These are phyloP conservation scores for Globisporangium cylindrosporum DNA, from an alignment of 352 stramenopile genomes.

Conservation along the genomic window DNA sequence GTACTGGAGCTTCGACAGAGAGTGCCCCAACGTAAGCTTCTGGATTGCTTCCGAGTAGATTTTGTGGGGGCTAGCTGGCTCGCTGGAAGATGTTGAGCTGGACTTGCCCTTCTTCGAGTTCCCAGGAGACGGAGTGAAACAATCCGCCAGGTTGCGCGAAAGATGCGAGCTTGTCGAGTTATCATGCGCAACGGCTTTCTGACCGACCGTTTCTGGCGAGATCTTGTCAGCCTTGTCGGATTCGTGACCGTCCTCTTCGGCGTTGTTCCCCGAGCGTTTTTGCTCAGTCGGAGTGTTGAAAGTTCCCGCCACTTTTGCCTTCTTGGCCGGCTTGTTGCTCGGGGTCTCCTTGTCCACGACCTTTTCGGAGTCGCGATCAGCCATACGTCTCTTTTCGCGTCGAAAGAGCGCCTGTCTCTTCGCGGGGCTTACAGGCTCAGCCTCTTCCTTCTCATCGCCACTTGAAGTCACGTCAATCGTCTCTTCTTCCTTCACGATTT, in stretches of 20 bases:
- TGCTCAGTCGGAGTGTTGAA: conserved; percentile 21
- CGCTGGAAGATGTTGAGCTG: not conserved
- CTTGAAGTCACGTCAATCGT: conserved; percentile 24
- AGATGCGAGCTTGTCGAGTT: conserved; percentile 18
- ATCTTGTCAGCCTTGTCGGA: conserved; percentile 32
- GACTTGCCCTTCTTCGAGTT: conserved; percentile 27
- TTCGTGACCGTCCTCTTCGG: conserved; percentile 1
- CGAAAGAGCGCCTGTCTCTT: conserved; percentile 10
- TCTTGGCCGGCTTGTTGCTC: conserved; percentile 10
- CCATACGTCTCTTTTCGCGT: conserved; percentile 12
- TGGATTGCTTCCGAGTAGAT: conserved; percentile 39
- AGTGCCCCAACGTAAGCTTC: conserved; percentile 49
- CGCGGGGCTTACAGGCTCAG: not conserved
- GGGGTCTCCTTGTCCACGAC: not conserved
- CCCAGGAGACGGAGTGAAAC: conserved; percentile 66
- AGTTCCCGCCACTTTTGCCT: conserved; percentile 3
- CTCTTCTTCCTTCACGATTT: conserved; percentile 36
- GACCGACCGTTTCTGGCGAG: conserved; percentile 32
- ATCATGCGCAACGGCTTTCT: conserved; percentile 27
- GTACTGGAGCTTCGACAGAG: conserved; percentile 42
- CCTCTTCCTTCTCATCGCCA: conserved; percentile 22
- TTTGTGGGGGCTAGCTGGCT: conserved; percentile 14
- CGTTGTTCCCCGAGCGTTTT: not conserved
- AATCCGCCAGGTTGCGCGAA: conserved; percentile 44
- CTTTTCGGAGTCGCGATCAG: conserved; percentile 1